A percentile compares a stretch with the other conserved stretches of the same genome.
These are phyloP conservation scores for Penstemon davidsonii DNA, from an alignment of 257 asterid genomes.

Conservation along the genomic window DNA sequence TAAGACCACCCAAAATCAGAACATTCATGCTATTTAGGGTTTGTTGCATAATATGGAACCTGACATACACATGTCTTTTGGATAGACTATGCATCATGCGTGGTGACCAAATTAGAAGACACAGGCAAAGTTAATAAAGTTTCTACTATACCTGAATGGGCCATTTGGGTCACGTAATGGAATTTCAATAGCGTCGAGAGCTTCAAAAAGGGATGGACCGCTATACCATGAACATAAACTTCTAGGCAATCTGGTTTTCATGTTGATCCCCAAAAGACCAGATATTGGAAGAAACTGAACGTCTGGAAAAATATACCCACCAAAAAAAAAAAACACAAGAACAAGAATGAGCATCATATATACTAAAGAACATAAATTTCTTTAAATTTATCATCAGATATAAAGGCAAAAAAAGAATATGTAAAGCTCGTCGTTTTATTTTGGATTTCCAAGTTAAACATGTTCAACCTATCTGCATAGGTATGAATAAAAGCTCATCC, in stretches of 20 bases:
- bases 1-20: conserved; percentile 1
- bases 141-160: conserved; percentile 67
- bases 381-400: neutral
- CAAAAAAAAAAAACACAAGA: neutral
- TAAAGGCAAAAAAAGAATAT: neutral
- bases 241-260: conserved; percentile 64
- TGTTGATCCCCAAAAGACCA: conserved; percentile 78
- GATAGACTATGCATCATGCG: neutral
- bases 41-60: neutral
- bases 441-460: too few species aligned
- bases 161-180: conserved; percentile 87
- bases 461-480: too few species aligned
- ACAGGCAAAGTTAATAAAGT: neutral
- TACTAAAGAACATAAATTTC: neutral
- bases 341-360: conserved; percentile 10
- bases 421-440: too few species aligned
- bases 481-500: too few species aligned
- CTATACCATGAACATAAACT: conserved; percentile 79
- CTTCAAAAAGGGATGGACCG: conserved; percentile 92
- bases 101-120: neutral
- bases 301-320: conserved; percentile 45
- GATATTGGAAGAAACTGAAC: conserved; percentile 93
- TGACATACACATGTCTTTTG: neutral
- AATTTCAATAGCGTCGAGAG: conserved; percentile 77
- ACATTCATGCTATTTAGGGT: neutral